Base-by-base conservation (phyloP, 2,329 filamentous ascomycete genomes). In the Thielaviopsis punctulata region DNA sequence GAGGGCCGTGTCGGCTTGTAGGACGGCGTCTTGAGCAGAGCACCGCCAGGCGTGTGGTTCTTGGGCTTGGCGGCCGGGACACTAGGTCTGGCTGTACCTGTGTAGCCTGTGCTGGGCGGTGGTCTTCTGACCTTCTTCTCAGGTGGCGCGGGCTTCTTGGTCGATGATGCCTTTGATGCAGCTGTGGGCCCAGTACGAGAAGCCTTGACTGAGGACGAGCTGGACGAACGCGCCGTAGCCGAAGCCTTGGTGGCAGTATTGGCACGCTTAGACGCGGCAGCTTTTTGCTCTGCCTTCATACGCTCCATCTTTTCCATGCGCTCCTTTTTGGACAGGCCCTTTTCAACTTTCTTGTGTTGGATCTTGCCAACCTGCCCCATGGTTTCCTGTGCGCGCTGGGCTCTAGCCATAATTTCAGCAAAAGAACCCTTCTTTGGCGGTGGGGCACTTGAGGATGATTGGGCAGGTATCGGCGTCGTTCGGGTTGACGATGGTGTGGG, bases 331-430 rank as follows among this genome's bases (percentile, higher is more conserved):
- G 55, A 56, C 6, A 73, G 66, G n/a, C 73, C 65, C 60, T 79
- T 82, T 58, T 84, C 82, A 1, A 80, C 75, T 19, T 80, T 73
- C 62, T 86, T 86, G 64, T 87, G 82, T 62, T 86, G 83, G 58
- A 87, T 85, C 59, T 78, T 79, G 52, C 82, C 82, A 22, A 82
- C 72, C 58, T 75, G 74, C n/a, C 70, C 74, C 68, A 77, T 75
- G 41, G 67, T 69, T 39, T 69, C 70, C 60, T 84, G 77, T 12
- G 77, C 80, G 56, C 77, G 77, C 60, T 84, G 79, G 27, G 79
- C 85, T 58, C 82, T 75, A 52, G 81, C 81, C 66, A 89, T 73
- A 55, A 87, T 82, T 60, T 87, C 83, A 36, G 80, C 77, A 62
- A 79, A 89, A 0, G 81, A 84, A 1, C 82, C 80, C 61, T 83